Conservation (phyloP, 1,284 basidiomycete genomes). For the Ceratobasidium sp. region DNA sequence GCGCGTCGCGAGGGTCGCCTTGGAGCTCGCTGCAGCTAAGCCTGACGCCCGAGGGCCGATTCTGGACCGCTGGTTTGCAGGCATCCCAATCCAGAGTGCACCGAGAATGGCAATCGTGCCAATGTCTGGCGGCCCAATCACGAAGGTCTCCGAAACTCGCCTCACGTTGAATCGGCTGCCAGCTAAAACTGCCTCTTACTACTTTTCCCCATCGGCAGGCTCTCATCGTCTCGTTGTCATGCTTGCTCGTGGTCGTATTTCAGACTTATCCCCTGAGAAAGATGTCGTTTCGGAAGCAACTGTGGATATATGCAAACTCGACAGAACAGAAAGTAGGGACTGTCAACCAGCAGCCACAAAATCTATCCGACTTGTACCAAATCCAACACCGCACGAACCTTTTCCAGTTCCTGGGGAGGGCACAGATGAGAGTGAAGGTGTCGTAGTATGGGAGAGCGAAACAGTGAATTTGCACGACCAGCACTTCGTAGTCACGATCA, state of each 20-base stretch:
- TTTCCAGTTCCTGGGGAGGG: conserved; percentile 74
- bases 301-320: conserved; percentile 4
- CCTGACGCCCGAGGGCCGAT: conserved; percentile 6
- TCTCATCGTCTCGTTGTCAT: conserved; percentile 1
- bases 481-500: conserved; percentile 62
- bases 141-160: background rate
- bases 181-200: background rate
- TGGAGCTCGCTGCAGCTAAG: conserved; percentile 65
- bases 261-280: conserved; percentile 22
- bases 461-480: background rate
- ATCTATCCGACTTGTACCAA: conserved; percentile 65
- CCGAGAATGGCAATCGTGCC: background rate
- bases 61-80: conserved; percentile 37
- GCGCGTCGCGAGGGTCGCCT: conserved; percentile 78
- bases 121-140: background rate
- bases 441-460: conserved; percentile 57
- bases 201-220: background rate
- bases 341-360: conserved; percentile 1
- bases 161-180: background rate
- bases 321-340: background rate
- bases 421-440: conserved; percentile 73
- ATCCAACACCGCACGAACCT: conserved; percentile 57
- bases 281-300: conserved; percentile 1
- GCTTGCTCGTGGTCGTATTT: conserved; percentile 26
- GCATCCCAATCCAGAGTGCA: background rate